These are phyloP conservation scores for Aspergillus brunneoviolaceus DNA, from an alignment of 2,329 filamentous ascomycete genomes.

Conservation along the genomic window DNA sequence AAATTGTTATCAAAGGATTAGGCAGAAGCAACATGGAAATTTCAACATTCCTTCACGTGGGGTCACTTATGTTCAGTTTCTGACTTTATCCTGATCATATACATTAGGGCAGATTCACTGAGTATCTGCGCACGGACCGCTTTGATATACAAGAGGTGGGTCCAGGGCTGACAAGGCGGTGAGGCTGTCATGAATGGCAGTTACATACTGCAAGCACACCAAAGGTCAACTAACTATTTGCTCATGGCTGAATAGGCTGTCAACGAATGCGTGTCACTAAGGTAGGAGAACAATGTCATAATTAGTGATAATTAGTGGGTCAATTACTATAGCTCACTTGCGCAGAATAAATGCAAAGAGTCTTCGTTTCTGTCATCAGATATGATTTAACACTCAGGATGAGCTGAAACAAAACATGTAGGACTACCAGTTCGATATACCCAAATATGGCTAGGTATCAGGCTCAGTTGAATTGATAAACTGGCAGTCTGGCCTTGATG, in stretches of 20 bases:
- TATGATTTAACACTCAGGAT: too few relatives aligned
- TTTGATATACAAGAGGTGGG: not conserved
- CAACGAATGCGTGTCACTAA: not conserved
- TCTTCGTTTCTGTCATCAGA: too few relatives aligned
- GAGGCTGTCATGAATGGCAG: not conserved
- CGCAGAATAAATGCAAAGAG: too few relatives aligned
- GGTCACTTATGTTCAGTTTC: not conserved
- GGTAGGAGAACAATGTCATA: too few relatives aligned
- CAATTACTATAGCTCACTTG: too few relatives aligned
- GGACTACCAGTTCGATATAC: too few relatives aligned
- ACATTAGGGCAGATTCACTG: not conserved
- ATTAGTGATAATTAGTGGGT: too few relatives aligned
- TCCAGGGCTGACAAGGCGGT: not conserved
- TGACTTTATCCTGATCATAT: not conserved
- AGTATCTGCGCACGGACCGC: not conserved
- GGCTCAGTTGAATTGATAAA: too few relatives aligned
- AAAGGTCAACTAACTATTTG: not conserved
- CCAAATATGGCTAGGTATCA: too few relatives aligned
- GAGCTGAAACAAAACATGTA: too few relatives aligned
- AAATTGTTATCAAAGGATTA: too few relatives aligned
- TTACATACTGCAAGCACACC: not conserved
- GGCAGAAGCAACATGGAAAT: not conserved
- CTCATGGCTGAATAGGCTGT: not conserved
- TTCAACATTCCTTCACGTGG: not conserved
- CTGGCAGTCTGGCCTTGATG: too few relatives aligned